A percentile compares a stretch with the other conserved stretches of the same genome.
Evolutionary conservation across 192 early-diverging fungal genomes (phyloP).

Genomic region (Fimicolochytrium jonesii): DNA sequence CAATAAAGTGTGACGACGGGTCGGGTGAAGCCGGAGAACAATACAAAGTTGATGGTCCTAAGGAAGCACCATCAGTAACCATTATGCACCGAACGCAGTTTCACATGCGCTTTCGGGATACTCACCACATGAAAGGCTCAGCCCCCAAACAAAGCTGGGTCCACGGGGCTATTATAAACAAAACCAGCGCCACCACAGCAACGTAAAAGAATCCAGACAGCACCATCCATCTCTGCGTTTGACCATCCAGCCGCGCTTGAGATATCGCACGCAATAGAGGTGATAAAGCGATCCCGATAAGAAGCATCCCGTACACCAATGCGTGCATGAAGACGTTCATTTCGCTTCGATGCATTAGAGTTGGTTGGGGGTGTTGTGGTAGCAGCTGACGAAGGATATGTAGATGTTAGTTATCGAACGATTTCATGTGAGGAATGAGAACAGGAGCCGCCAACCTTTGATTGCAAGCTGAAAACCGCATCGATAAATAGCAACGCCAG

Average conservation of each 20-base stretch:
- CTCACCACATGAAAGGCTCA: constrained; percentile 69
- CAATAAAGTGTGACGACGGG: constrained; percentile 43
- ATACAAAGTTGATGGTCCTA: constrained; percentile 24
- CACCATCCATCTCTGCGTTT: background rate
- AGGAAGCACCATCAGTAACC: constrained; percentile 31
- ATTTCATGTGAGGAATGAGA: too few relatives aligned
- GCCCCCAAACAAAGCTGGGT: constrained; percentile 41
- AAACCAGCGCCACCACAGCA: constrained; percentile 40
- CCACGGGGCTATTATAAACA: constrained; percentile 54
- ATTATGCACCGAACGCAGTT: background rate
- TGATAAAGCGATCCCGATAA: constrained; percentile 52
- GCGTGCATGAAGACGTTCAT: constrained; percentile 53
- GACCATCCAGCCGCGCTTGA: constrained; percentile 26
- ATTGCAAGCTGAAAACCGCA: constrained; percentile 36
- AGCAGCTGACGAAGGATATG: too few relatives aligned
- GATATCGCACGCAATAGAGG: constrained; percentile 46
- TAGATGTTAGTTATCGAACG: too few relatives aligned
- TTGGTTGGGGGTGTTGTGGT: too few relatives aligned
- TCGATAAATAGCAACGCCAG: constrained; percentile 49
- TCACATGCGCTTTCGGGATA: background rate
- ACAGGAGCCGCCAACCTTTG: too few relatives aligned
- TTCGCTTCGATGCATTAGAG: constrained; percentile 23
- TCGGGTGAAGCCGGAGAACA: constrained; percentile 3
- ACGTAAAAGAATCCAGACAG: constrained; percentile 30
- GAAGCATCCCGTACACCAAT: constrained; percentile 63